phyloP scores from a whole-genome alignment of 1,284 basidiomycete genomes.

The Ustilago trichophora region DNA sequence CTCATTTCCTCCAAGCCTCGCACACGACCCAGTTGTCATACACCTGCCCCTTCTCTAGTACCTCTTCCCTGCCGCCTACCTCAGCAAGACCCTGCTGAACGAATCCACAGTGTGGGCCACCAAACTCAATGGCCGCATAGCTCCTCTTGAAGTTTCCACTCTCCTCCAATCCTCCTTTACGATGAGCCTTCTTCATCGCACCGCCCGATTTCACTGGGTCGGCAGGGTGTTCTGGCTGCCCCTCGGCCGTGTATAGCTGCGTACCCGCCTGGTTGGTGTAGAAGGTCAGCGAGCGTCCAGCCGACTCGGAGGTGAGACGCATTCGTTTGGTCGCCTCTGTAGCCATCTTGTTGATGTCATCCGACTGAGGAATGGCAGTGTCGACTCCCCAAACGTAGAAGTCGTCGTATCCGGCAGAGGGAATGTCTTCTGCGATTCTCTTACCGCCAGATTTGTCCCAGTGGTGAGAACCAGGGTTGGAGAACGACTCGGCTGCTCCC shows the following conservation, averaged over 20 bases:
- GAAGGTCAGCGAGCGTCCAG: constrained; percentile 45
- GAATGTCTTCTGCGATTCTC: constrained; percentile 28
- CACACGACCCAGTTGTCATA: constrained; percentile 56
- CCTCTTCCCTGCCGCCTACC: constrained; percentile 47
- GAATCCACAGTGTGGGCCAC: constrained; percentile 60
- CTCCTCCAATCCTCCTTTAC: constrained; percentile 21
- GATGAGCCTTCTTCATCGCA: constrained; percentile 40
- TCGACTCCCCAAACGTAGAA: constrained; percentile 58
- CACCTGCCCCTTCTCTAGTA: constrained; percentile 47
- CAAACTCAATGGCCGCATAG: constrained; percentile 56
- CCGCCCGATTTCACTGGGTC: constrained; percentile 29
- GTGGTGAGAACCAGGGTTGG: constrained; percentile 37
- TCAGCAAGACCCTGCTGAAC: constrained; percentile 30
- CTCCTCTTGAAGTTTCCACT: constrained; percentile 46
- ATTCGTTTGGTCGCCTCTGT: constrained; percentile 33
- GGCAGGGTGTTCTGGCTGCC: constrained; percentile 40
- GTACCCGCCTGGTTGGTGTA: constrained; percentile 56
- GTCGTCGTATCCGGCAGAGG: constrained; percentile 54
- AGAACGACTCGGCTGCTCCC: constrained; percentile 23
- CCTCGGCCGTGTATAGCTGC: constrained; percentile 56
- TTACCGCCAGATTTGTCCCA: constrained; percentile 43
- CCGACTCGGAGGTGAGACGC: constrained; percentile 32
- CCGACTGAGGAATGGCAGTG: constrained; percentile 18
- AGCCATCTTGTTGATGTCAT: constrained; percentile 27
- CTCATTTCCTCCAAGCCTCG: constrained; percentile 36